phyloP scores from a whole-genome alignment of 2,329 filamentous ascomycete genomes.

The Colletotrichum sp. region DNA sequence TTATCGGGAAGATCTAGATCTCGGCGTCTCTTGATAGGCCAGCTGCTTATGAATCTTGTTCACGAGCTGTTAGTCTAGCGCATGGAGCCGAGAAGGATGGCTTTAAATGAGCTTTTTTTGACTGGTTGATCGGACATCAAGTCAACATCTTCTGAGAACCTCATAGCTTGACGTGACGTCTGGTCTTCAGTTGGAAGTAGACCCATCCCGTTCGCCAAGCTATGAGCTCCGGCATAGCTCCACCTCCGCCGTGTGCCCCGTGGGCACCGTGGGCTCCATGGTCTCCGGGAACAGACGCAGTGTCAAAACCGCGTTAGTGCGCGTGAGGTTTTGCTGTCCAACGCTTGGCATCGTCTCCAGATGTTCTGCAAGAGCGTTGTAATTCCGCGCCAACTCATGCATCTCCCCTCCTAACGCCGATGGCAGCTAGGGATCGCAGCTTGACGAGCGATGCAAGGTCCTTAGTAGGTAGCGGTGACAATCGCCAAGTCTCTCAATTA shows the following conservation, averaged over 20 bases:
- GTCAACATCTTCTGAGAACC: accelerated
- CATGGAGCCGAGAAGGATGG: background rate
- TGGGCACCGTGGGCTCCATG: background rate
- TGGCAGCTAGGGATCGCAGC: background rate
- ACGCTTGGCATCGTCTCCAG: background rate
- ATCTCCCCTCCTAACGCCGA: background rate
- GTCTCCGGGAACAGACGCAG: background rate
- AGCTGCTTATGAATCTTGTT: background rate
- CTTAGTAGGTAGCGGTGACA: background rate
- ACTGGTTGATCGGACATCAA: background rate
- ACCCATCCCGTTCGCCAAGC: too few relatives aligned
- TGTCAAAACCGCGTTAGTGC: background rate
- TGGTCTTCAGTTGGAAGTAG: background rate
- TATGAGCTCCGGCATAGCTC: background rate
- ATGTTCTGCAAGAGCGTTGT: background rate
- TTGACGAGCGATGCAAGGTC: background rate
- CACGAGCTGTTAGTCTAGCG: background rate
- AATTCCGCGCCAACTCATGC: background rate
- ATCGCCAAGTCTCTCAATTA: background rate
- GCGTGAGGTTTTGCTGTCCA: background rate
- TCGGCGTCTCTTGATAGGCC: background rate
- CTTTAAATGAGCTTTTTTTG: background rate
- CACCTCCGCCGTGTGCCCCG: background rate
- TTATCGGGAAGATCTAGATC: background rate
- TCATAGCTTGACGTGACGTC: background rate